A percentile compares a stretch with the other conserved stretches of the same genome.
Conservation (phyloP, 1,284 basidiomycete genomes). For the Fomitopsis palustris region DNA sequence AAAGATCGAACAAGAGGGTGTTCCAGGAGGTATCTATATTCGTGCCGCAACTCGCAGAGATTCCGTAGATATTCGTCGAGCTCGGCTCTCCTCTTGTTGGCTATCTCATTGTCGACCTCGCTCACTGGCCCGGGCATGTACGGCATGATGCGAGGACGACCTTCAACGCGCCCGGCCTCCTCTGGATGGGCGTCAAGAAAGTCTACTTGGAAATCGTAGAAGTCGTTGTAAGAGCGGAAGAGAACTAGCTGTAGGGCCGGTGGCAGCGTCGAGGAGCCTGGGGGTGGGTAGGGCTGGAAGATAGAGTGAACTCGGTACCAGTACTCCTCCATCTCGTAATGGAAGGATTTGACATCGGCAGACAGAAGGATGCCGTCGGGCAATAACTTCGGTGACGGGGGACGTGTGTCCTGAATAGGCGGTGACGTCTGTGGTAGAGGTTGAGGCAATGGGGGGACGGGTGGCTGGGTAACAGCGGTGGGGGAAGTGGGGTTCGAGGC, state of each 20-base stretch:
- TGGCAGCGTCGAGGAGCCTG: conserved; percentile 50
- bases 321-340: conserved; percentile 93
- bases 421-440: conserved; percentile 20
- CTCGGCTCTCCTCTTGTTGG: conserved; percentile 78
- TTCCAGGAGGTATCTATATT: conserved; percentile 80
- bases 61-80: conserved; percentile 87
- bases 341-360: conserved; percentile 94
- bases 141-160: conserved; percentile 76
- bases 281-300: conserved; percentile 75
- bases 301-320: conserved; percentile 95
- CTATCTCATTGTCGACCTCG: conserved; percentile 83
- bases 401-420: conserved; percentile 13
- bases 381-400: conserved; percentile 41
- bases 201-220: conserved; percentile 95
- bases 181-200: conserved; percentile 84
- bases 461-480: conserved; percentile 25
- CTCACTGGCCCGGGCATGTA: conserved; percentile 94
- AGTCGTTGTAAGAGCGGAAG: conserved; percentile 96
- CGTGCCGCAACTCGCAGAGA: conserved; percentile 64
- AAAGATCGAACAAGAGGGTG: conserved; percentile 83
- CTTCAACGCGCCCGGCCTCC: conserved; percentile 79
- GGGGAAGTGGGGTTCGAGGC: conserved; percentile 12
- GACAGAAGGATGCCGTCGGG: conserved; percentile 83
- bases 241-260: conserved; percentile 82
- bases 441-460: conserved; percentile 21